Evolutionary conservation across 2,329 filamentous ascomycete genomes (phyloP).

Genomic region (Trichophyton benhamiae): DNA sequence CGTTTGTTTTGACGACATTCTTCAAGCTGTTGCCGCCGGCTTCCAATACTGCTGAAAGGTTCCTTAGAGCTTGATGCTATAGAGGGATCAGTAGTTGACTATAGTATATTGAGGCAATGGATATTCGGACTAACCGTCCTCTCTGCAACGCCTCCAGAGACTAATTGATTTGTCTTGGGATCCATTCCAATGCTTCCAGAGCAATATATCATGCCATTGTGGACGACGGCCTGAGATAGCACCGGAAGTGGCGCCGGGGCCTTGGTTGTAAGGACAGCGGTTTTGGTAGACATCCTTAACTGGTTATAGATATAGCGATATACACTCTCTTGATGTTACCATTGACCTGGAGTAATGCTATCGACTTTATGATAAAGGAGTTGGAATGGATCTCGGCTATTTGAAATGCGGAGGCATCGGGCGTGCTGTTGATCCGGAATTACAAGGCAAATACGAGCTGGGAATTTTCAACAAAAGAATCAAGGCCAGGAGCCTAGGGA

Average conservation of each 20-base stretch:
- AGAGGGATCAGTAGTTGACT: background rate
- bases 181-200: constrained; percentile 51
- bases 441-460: background rate
- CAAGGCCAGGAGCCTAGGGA: background rate
- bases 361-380: background rate
- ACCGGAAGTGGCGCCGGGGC: constrained; percentile 43
- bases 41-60: constrained; percentile 47
- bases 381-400: background rate
- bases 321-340: background rate
- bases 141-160: constrained; percentile 37
- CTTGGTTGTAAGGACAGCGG: constrained; percentile 35
- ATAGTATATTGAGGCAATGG: background rate
- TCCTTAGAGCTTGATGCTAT: constrained; percentile 41
- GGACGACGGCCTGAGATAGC: constrained; percentile 49
- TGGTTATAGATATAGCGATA: background rate
- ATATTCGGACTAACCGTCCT: constrained; percentile 9
- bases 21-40: constrained; percentile 47
- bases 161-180: constrained; percentile 41
- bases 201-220: constrained; percentile 58
- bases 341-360: too few relatives aligned
- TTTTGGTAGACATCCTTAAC: constrained; percentile 15
- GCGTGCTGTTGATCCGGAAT: background rate
- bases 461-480: background rate
- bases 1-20: constrained; percentile 55
- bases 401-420: background rate